Evolutionary conservation across 2,329 filamentous ascomycete species (phyloP), one percentile per base, ranked within the genome.

Genomic region (Alternaria burnsii): DNA sequence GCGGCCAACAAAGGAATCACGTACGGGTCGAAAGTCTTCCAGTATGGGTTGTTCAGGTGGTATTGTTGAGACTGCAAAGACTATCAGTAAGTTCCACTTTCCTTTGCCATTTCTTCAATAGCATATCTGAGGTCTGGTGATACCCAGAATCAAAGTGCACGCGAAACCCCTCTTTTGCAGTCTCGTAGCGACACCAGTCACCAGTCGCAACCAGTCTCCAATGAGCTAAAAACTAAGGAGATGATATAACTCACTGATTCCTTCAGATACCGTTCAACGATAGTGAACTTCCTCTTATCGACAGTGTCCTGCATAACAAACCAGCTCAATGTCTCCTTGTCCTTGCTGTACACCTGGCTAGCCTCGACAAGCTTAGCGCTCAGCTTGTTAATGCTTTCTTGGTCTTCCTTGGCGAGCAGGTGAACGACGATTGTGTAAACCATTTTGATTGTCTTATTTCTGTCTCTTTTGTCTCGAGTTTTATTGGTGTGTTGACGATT

Each of bases 11-110:
- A 74, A 3, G 90, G 90, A 48, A 87, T 82, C 30, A 92, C 89
- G 70, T 91, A 92, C 6, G 89, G 88, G 75, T 92, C 89, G 70
- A 92, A 92, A 1, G 89, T 91, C 81, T 91, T 85, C 88, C 88
- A 91, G 82, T 91, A 91, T 0, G 89, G 89, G 78, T 91, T 91
- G 71, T 75, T 78, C 8, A 83, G 75, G 61, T 83, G 81, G 67
- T 82, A 82, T 59, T 80, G 78, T 54, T 80, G 78, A 28, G 68
- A 74, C 78, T 79, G 63, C 38, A 26, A 16, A 2, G n/a, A 11
- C 1, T 7, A 18, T 58, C n/a, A 58, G 48, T 16, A 10, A 30
- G 7, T 14, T 30, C 2, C 9, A n/a, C 3, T 30, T 9, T 18
- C 4, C 0, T 10, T 3, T n/a, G 16, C 14, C 7, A 10, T 30